Conservation (phyloP, 352 stramenopile species). For the Globisporangium solare region DNA sequence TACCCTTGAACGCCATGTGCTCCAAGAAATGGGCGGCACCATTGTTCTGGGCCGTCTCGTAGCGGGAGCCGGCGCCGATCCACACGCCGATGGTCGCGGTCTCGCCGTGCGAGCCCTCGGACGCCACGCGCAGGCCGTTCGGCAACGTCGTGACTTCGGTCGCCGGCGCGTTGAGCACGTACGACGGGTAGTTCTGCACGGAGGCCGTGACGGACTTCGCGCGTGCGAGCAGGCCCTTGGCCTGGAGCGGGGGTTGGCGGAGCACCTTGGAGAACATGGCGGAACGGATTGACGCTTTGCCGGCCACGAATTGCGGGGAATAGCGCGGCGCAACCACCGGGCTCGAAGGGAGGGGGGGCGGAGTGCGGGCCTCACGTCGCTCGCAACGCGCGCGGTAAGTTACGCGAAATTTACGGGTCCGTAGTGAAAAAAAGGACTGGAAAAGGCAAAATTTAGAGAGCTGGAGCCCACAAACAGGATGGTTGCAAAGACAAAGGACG, state of each 20-base stretch:
- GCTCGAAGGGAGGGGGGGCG: neutral
- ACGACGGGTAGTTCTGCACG: slow-evolving; percentile 80
- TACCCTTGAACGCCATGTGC: slow-evolving; percentile 99
- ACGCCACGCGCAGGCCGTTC: slow-evolving; percentile 97
- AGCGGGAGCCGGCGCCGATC: slow-evolving; percentile 95
- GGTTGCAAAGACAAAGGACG: neutral
- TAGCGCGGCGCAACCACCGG: slow-evolving; percentile 13
- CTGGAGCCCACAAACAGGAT: too few species aligned
- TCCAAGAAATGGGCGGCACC: slow-evolving; percentile 99
- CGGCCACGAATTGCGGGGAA: slow-evolving; percentile 17
- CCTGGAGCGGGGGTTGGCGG: slow-evolving; percentile 34
- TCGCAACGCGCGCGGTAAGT: neutral
- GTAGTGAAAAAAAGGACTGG: neutral
- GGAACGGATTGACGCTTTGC: slow-evolving; percentile 1
- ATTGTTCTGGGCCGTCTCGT: slow-evolving; percentile 99
- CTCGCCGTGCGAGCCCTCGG: slow-evolving; percentile 94
- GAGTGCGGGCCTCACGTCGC: slow-evolving; percentile 9
- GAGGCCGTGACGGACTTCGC: slow-evolving; percentile 62
- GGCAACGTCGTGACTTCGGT: slow-evolving; percentile 96
- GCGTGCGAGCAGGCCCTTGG: slow-evolving; percentile 37
- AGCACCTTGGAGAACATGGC: slow-evolving; percentile 69
- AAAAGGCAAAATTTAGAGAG: neutral
- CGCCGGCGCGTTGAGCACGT: slow-evolving; percentile 90
- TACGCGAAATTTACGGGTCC: neutral
- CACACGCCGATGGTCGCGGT: slow-evolving; percentile 98